Evolutionary conservation across 2,329 filamentous ascomycete genomes (phyloP).

Genomic region (Hymenotorrendiella dingleyae): DNA sequence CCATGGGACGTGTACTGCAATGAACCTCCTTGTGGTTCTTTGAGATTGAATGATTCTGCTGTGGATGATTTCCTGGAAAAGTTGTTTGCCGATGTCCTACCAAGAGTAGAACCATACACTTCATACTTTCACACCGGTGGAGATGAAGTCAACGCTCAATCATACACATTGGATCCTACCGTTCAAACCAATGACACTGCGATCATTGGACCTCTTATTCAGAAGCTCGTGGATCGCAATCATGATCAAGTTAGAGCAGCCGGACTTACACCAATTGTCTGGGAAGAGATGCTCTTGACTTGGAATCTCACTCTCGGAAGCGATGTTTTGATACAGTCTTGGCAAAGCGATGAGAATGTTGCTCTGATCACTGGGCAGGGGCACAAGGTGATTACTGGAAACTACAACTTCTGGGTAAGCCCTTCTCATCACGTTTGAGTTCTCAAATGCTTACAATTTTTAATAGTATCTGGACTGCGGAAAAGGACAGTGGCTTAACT

Average conservation of each 20-base stretch:
- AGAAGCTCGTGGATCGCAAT: constrained; percentile 67
- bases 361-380: constrained; percentile 54
- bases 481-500: constrained; percentile 72
- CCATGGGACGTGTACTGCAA: constrained; percentile 56
- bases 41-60: constrained; percentile 68
- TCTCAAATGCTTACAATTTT: constrained; percentile 13
- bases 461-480: constrained; percentile 78
- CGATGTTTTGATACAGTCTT: constrained; percentile 73
- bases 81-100: constrained; percentile 71
- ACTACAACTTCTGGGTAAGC: constrained; percentile 71
- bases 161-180: constrained; percentile 67
- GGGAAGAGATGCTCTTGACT: constrained; percentile 78
- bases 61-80: constrained; percentile 68
- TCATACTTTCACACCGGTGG: constrained; percentile 81
- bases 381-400: constrained; percentile 66
- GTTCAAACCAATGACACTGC: constrained; percentile 59
- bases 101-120: constrained; percentile 62
- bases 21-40: constrained; percentile 60
- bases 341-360: constrained; percentile 60
- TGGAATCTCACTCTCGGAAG: constrained; percentile 71
- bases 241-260: constrained; percentile 58
- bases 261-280: constrained; percentile 69
- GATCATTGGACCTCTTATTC: constrained; percentile 68
- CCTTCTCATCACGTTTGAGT: neutral
- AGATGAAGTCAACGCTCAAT: constrained; percentile 76